Conservation (phyloP, 345 rosid genomes). For the Erysimum cheiranthoides region DNA sequence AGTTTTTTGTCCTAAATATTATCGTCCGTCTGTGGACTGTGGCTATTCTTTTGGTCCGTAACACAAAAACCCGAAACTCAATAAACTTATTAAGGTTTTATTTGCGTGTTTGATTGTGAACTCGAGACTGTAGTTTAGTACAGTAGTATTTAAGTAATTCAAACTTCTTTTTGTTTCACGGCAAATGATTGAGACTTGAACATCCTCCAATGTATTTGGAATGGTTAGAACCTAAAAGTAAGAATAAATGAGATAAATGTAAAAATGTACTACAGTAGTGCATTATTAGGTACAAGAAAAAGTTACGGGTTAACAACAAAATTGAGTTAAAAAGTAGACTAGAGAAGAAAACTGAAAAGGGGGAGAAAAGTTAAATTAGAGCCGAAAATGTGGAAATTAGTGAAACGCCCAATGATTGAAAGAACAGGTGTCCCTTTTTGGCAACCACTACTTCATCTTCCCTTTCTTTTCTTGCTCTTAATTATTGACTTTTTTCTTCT, state of each 20-base stretch:
- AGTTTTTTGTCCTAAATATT: not conserved
- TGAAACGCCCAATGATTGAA: constrained; percentile 36
- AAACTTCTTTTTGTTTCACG: not conserved
- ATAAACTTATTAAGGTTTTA: not conserved
- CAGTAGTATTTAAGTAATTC: not conserved
- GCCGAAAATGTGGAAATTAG: constrained; percentile 37
- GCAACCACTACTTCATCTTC: constrained; percentile 26
- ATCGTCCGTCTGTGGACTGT: not conserved
- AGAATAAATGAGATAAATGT: not conserved
- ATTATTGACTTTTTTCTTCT: not conserved
- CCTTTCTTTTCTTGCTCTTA: not conserved
- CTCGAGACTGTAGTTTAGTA: not conserved
- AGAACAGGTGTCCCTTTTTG: constrained; percentile 16
- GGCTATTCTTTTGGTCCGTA: not conserved
- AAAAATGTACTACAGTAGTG: not conserved
- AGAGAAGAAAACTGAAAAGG: not conserved
- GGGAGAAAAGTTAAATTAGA: not conserved
- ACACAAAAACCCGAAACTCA: not conserved
- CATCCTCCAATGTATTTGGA: not conserved
- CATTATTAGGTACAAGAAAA: not conserved
- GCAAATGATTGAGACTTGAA: constrained; percentile 15
- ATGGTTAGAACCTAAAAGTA: not conserved
- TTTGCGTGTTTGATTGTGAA: not conserved
- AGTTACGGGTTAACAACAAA: not conserved
- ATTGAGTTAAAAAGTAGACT: not conserved